Percentiles rank a stretch among this genome's conserved stretches.
Evolutionary conservation across 75 land plant species (phyloP).

Genomic region (Selaginella tamariscina): DNA sequence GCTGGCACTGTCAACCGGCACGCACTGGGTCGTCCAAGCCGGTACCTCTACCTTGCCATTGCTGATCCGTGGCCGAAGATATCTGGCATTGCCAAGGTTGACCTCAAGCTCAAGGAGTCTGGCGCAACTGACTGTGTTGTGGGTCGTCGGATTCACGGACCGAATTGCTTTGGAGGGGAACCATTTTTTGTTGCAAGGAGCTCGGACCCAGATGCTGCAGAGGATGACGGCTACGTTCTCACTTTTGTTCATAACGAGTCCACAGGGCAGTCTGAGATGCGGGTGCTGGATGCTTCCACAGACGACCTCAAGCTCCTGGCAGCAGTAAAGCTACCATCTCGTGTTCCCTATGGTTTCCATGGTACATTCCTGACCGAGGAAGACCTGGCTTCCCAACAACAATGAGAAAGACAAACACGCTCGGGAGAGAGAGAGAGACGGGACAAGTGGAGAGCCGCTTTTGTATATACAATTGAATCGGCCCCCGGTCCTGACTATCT

Average conservation of each 20-base stretch:
- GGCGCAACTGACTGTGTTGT: slow-evolving; percentile 23
- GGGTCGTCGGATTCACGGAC: slow-evolving; percentile 28
- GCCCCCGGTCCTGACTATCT: background rate
- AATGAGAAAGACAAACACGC: background rate
- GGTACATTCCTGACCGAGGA: slow-evolving; percentile 44
- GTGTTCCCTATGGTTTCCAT: slow-evolving; percentile 84
- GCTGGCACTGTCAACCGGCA: slow-evolving; percentile 58
- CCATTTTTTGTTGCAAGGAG: slow-evolving; percentile 45
- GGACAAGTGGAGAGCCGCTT: slow-evolving; percentile 2
- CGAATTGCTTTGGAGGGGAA: slow-evolving; percentile 54
- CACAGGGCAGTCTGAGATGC: slow-evolving; percentile 46
- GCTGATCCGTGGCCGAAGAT: slow-evolving; percentile 73
- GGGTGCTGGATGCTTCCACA: slow-evolving; percentile 42
- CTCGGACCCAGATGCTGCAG: slow-evolving; percentile 15
- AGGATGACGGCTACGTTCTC: slow-evolving; percentile 70
- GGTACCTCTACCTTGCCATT: slow-evolving; percentile 49
- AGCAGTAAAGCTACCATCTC: slow-evolving; percentile 37
- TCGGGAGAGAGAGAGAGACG: background rate
- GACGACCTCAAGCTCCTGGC: slow-evolving; percentile 45
- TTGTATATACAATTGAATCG: background rate
- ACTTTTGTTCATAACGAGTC: slow-evolving; percentile 51
- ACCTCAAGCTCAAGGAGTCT: slow-evolving; percentile 17
- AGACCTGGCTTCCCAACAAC: slow-evolving; percentile 37
- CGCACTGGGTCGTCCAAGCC: slow-evolving; percentile 42
- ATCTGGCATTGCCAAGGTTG: slow-evolving; percentile 71